Base-by-base conservation (phyloP, 345 rosid genomes). In the Populus tremula region DNA sequence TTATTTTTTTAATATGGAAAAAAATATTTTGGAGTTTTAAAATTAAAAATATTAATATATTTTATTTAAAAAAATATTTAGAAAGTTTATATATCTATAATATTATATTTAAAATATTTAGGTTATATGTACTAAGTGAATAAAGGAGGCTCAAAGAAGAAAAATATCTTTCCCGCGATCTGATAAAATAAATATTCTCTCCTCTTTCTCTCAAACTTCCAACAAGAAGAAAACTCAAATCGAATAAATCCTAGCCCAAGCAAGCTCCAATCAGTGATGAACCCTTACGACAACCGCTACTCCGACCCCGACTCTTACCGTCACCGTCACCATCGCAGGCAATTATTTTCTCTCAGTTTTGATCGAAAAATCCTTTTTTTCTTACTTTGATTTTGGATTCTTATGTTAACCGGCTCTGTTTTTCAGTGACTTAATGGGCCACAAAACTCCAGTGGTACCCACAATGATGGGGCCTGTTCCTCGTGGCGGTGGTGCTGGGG, bases 271-370 rank as follows among this genome's bases (percentile, higher is more conserved):
- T 64, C 38, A 23, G 13, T 49, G 67, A 90, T 92, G 97, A 89
- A 86, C 75, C 89, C 88, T 8, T 79, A 86, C 74, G 98, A 94
- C 73, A 88, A 88, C 69, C 84, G 98, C 76, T 91, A 87, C 56
- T 77, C 88, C 76, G 98, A 92, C 70, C 97, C 98, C 1, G 88
- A 87, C 73, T 94, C 97, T 27, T 91, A 92, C 83, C 98, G 93
- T 81, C 90, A 86, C 53, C 91, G 97, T n/a, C 90, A 86, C 47
- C 91, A 96, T n/a, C 86, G 94, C 75, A 91, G 97, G 98, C 91
- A 86, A 10, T 67, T 25, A 11, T 2, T 9, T 67, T 25, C 29
- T 45, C 29, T 29, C 21, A 33, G 29, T 25, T 25, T 29, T 68
- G 20, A 38, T 29, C 77, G 53, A 63, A 74, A 67, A 33, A 13